Percentiles rank a stretch among this genome's conserved stretches.
Conservation (phyloP, 2,329 filamentous ascomycete species). For the Fusarium humuli region DNA sequence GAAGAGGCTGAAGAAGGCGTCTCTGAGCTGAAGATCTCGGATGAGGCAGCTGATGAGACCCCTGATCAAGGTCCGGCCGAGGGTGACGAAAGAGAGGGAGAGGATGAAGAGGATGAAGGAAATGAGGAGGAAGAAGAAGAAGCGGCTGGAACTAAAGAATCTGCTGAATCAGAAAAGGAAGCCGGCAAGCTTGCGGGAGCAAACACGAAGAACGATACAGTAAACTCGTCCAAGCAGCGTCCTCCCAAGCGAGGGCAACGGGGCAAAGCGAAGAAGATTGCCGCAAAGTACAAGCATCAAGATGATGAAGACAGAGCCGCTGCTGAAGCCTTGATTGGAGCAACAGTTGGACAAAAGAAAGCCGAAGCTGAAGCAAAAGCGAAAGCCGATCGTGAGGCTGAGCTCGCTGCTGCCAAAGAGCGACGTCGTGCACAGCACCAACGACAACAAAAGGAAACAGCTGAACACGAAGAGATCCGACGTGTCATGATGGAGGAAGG, state of each 20-base stretch:
- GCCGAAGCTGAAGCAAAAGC: constrained; percentile 75
- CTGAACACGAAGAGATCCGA: constrained; percentile 79
- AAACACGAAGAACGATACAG: constrained; percentile 20
- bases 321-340: constrained; percentile 88
- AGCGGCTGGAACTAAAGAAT: constrained; percentile 35
- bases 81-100: constrained; percentile 39
- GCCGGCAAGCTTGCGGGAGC: constrained; percentile 22
- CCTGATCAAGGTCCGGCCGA: constrained; percentile 51
- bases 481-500: constrained; percentile 70
- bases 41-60: constrained; percentile 40
- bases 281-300: constrained; percentile 90
- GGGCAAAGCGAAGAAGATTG: constrained; percentile 86
- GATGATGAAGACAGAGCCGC: constrained; percentile 91
- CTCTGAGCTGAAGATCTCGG: constrained; percentile 43
- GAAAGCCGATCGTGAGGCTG: constrained; percentile 74
- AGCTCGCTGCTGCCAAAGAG: constrained; percentile 76
- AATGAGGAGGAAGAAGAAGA: constrained; percentile 47
- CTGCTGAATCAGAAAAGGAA: constrained; percentile 23
- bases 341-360: constrained; percentile 73
- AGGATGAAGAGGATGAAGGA: constrained; percentile 10
- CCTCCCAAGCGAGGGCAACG: constrained; percentile 77
- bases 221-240: constrained; percentile 54
- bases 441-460: constrained; percentile 78
- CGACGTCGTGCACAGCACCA: constrained; percentile 85
- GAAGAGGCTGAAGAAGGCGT: constrained; percentile 44